Percentiles rank a stretch among this genome's conserved stretches.
phyloP scores from a whole-genome alignment of 1,284 basidiomycete species.

The Malassezia pachydermatis region DNA sequence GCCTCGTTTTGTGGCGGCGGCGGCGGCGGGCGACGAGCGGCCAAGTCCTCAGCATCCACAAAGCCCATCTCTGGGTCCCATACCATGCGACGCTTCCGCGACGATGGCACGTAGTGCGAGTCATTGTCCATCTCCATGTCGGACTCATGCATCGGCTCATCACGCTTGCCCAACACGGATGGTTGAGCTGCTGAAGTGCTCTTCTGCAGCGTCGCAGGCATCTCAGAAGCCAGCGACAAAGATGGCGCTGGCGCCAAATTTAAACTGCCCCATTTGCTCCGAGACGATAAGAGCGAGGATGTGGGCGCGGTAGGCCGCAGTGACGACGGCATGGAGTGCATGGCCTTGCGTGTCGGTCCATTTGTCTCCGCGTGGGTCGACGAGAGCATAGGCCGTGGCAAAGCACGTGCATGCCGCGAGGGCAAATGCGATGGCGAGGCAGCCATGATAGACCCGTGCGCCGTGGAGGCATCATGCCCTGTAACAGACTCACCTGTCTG shows the following conservation, averaged over 20 bases:
- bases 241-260: conserved; percentile 26
- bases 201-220: neutral
- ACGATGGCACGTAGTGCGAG: neutral
- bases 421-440: neutral
- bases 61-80: conserved; percentile 43
- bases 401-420: neutral
- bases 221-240: neutral
- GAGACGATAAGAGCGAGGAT: neutral
- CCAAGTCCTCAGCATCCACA: conserved; percentile 36
- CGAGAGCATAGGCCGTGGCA: no score
- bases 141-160: neutral
- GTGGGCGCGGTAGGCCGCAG: neutral
- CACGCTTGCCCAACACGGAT: conserved; percentile 16
- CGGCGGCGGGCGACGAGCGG: conserved; percentile 26
- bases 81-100: conserved; percentile 37
- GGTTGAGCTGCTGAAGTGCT: neutral
- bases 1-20: conserved; percentile 49
- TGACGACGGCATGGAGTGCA: conserved; percentile 19
- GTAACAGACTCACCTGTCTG: neutral
- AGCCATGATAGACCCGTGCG: no score
- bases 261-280: conserved; percentile 34
- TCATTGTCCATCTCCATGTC: neutral
- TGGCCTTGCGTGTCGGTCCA: no score
- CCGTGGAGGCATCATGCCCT: neutral
- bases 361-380: no score